Evolutionary conservation across 306 rosid genomes (phyloP).

Genomic region (Pterocarpus macrocarpus): DNA sequence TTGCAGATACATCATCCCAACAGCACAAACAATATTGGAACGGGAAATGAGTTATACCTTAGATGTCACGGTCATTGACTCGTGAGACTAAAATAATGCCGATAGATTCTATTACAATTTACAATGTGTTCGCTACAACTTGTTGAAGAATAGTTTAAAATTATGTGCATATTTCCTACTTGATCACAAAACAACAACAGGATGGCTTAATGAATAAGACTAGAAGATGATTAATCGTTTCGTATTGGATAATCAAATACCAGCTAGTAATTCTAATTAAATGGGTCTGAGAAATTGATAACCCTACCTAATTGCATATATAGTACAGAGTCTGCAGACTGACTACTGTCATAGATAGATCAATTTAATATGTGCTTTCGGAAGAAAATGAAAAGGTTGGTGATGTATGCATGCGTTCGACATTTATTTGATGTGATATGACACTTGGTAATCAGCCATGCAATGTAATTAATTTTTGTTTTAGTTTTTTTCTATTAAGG

Average conservation of each 20-base stretch:
- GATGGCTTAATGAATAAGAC: slow-evolving; percentile 23
- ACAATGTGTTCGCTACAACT: slow-evolving; percentile 1
- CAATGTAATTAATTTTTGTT: neutral
- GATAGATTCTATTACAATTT: neutral
- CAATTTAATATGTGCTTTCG: slow-evolving; percentile 31
- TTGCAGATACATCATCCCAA: slow-evolving; percentile 23
- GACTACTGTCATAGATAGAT: slow-evolving; percentile 20
- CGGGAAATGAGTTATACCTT: neutral
- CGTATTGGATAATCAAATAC: slow-evolving; percentile 25
- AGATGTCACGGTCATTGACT: slow-evolving; percentile 37
- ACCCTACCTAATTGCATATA: slow-evolving; percentile 14
- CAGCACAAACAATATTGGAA: slow-evolving; percentile 9
- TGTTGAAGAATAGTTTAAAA: neutral
- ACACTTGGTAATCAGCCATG: slow-evolving; percentile 41
- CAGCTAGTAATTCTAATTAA: neutral
- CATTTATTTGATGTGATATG: slow-evolving; percentile 53
- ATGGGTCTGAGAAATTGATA: slow-evolving; percentile 18
- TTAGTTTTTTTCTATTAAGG: neutral
- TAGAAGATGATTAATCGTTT: slow-evolving; percentile 4
- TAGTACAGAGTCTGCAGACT: slow-evolving; percentile 33
- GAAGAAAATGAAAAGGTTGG: slow-evolving; percentile 38
- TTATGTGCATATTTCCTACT: neutral
- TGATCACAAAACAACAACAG: slow-evolving; percentile 20
- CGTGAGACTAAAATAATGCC: slow-evolving; percentile 13
- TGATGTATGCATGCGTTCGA: slow-evolving; percentile 48